phyloP scores from a whole-genome alignment of 106 monocot species.

The Amphibolis antarctica region DNA sequence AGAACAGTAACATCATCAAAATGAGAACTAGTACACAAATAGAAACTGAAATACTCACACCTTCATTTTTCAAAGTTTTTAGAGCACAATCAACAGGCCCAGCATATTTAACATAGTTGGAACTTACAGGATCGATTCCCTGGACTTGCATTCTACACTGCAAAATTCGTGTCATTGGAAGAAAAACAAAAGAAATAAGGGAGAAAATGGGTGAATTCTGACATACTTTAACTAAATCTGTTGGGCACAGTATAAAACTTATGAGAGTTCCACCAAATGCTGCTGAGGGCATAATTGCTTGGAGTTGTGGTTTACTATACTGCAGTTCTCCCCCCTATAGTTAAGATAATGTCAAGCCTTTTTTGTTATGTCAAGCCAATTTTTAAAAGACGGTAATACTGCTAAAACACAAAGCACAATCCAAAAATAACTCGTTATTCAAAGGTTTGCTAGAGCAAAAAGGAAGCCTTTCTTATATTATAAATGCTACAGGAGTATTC shows the following conservation, averaged over 20 bases:
- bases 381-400: too few species aligned
- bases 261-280: slow-evolving; percentile 75
- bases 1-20: neutral
- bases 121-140: slow-evolving; percentile 36
- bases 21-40: neutral
- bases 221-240: slow-evolving; percentile 81
- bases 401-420: too few species aligned
- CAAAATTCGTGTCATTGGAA: slow-evolving; percentile 22
- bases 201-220: neutral
- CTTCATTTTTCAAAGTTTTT: slow-evolving; percentile 73
- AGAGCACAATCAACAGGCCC: slow-evolving; percentile 83
- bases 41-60: slow-evolving; percentile 34
- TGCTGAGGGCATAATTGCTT: slow-evolving; percentile 82
- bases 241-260: slow-evolving; percentile 66
- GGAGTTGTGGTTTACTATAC: slow-evolving; percentile 48
- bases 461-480: too few species aligned
- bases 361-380: too few species aligned
- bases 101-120: slow-evolving; percentile 34
- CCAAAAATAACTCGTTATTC: too few species aligned
- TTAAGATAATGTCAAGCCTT: neutral
- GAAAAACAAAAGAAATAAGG: too few species aligned
- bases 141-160: slow-evolving; percentile 99
- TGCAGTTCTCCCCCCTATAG: slow-evolving; percentile 32
- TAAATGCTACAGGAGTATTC: too few species aligned
- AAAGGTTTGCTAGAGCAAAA: too few species aligned